Percentiles rank a stretch among this genome's conserved stretches.
Conservation (phyloP, 2,329 filamentous ascomycete genomes). For the Fusarium torulosum region DNA sequence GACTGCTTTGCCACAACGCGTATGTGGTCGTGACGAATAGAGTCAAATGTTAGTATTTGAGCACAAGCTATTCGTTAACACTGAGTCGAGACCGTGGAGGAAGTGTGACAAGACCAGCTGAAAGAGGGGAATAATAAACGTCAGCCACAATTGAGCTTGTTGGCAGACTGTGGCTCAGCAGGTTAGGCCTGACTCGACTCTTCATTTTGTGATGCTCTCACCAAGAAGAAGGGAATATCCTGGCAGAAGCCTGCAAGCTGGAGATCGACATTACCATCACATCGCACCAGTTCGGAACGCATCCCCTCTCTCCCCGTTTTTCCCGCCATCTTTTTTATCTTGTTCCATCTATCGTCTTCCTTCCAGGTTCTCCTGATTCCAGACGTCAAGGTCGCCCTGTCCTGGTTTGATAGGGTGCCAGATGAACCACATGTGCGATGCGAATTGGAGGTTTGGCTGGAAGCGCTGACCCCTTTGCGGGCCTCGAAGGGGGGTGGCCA, state of each 20-base stretch:
- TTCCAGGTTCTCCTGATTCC: conserved; percentile 20
- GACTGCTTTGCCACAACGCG: conserved; percentile 28
- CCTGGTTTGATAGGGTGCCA: conserved; percentile 45
- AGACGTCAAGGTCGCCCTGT: conserved; percentile 32
- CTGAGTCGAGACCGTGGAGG: conserved; percentile 11
- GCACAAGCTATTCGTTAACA: conserved; percentile 14
- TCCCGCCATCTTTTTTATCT: conserved; percentile 34
- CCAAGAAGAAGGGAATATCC: conserved; percentile 26
- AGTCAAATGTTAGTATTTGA: conserved; percentile 1
- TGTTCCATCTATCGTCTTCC: neutral
- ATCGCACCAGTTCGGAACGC: conserved; percentile 18
- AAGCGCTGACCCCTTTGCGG: conserved; percentile 29
- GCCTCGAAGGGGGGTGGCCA: conserved; percentile 3
- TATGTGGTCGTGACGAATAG: conserved; percentile 34
- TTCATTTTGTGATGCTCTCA: conserved; percentile 7
- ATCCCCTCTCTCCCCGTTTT: neutral
- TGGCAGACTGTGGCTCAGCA: conserved; percentile 28
- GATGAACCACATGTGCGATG: conserved; percentile 48
- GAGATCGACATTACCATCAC: conserved; percentile 31
- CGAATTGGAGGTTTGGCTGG: conserved; percentile 25
- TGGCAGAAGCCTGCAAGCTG: conserved; percentile 16
- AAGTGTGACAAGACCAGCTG: conserved; percentile 36
- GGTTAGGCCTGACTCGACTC: conserved; percentile 14
- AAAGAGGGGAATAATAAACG: conserved; percentile 19
- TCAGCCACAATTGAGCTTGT: conserved; percentile 23